Conservation (phyloP, 2,329 filamentous ascomycete species). For the Sarocladium brachiariae region DNA sequence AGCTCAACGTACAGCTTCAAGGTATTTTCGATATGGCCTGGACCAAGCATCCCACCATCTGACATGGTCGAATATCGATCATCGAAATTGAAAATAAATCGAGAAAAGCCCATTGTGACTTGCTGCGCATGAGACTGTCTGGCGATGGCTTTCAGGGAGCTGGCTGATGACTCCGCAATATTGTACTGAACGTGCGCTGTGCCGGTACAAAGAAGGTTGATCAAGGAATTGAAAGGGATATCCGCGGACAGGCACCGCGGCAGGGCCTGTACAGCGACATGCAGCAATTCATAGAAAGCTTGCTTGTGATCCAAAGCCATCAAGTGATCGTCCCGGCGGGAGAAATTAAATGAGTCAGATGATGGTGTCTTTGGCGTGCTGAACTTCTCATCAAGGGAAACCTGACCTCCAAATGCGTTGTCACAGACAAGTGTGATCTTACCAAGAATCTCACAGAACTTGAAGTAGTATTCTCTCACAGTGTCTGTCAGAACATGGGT, state of each 20-base stretch:
- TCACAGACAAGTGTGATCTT: conserved; percentile 96
- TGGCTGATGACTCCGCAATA: conserved; percentile 85
- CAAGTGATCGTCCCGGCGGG: conserved; percentile 70
- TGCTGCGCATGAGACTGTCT: conserved; percentile 88
- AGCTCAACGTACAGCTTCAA: conserved; percentile 88
- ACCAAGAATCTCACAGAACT: conserved; percentile 90
- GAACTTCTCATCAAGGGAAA: conserved; percentile 92
- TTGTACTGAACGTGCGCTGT: conserved; percentile 92
- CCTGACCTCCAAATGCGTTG: conserved; percentile 93
- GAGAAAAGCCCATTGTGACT: conserved; percentile 91
- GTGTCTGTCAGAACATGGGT: conserved; percentile 62
- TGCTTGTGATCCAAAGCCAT: conserved; percentile 76
- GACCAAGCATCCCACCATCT: conserved; percentile 91
- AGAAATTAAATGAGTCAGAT: conserved; percentile 87
- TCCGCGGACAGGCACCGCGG: conserved; percentile 88
- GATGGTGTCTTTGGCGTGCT: conserved; percentile 90
- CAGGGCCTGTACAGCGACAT: conserved; percentile 90
- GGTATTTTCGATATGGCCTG: conserved; percentile 91
- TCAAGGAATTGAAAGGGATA: conserved; percentile 86
- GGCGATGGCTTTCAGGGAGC: conserved; percentile 91
- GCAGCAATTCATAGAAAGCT: conserved; percentile 89
- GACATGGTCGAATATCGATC: conserved; percentile 97
- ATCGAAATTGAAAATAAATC: conserved; percentile 98
- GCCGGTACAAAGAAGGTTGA: conserved; percentile 91
- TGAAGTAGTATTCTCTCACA: conserved; percentile 76